Percentiles rank a stretch among this genome's conserved stretches.
phyloP scores from a whole-genome alignment of 2,329 filamentous ascomycete genomes.

The Anisogramma anomala region DNA sequence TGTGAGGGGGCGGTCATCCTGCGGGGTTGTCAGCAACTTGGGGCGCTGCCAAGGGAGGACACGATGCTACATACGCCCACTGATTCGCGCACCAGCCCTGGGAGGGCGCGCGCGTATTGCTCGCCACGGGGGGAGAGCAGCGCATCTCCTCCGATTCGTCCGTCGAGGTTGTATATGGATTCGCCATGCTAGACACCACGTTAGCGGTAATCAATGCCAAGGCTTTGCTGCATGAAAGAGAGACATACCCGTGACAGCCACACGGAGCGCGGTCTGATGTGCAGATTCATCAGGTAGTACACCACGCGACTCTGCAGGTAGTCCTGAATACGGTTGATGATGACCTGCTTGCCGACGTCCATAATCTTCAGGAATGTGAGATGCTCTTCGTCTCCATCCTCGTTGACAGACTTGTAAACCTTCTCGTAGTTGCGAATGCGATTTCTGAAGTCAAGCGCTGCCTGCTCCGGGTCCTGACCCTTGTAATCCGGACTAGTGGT shows the following conservation, averaged over 20 bases:
- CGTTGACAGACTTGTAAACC: slow-evolving; percentile 87
- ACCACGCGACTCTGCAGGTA: slow-evolving; percentile 94
- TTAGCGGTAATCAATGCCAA: slow-evolving; percentile 13
- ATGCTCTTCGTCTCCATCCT: slow-evolving; percentile 64
- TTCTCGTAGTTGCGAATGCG: slow-evolving; percentile 96
- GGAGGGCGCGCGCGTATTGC: slow-evolving; percentile 74
- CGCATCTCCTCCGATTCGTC: slow-evolving; percentile 87
- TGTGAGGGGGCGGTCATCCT: slow-evolving; percentile 50
- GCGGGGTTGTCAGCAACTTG: slow-evolving; percentile 1
- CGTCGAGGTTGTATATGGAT: slow-evolving; percentile 80
- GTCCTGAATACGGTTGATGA: slow-evolving; percentile 95
- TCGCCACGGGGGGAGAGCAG: slow-evolving; percentile 77
- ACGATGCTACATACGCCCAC: slow-evolving; percentile 55
- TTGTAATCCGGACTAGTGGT: slow-evolving; percentile 90
- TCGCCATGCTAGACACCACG: slow-evolving; percentile 63
- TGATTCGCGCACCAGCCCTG: slow-evolving; percentile 72
- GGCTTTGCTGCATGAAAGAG: background rate
- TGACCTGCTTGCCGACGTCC: slow-evolving; percentile 88
- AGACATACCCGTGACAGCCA: slow-evolving; percentile 79
- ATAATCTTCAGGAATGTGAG: slow-evolving; percentile 96
- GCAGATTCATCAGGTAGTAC: slow-evolving; percentile 96
- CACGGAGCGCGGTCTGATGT: slow-evolving; percentile 91
- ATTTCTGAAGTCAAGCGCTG: slow-evolving; percentile 83
- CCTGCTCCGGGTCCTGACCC: slow-evolving; percentile 85
- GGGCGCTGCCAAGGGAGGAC: slow-evolving; percentile 19